phyloP scores from a whole-genome alignment of 2,329 filamentous ascomycete species.

The Penicillium paneum region DNA sequence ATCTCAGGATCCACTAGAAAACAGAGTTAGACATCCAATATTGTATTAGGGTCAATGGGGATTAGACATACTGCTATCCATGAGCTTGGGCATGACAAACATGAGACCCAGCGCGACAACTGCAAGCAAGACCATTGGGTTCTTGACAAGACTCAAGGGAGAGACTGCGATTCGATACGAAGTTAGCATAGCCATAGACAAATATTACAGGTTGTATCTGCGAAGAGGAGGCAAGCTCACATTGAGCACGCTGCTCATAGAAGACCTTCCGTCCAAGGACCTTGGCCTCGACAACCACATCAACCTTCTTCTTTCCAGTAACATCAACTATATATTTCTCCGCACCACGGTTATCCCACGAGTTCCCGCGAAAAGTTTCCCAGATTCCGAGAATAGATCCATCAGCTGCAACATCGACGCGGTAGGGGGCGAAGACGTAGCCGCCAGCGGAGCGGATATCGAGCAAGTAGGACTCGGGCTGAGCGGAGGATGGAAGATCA shows the following conservation, averaged over 20 bases:
- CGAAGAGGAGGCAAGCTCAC: conserved; percentile 52
- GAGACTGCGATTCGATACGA: conserved; percentile 55
- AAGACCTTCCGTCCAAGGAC: conserved; percentile 66
- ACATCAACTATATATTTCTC: conserved; percentile 43
- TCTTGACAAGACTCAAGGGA: conserved; percentile 79
- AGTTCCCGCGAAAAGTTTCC: conserved; percentile 85
- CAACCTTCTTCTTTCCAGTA: conserved; percentile 30
- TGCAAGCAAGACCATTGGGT: conserved; percentile 94
- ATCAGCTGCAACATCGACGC: conserved; percentile 62
- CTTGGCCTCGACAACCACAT: conserved; percentile 59
- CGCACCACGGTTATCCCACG: conserved; percentile 78
- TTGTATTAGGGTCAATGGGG: neutral
- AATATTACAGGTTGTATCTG: conserved; percentile 1
- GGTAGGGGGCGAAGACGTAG: conserved; percentile 71
- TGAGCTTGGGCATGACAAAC: conserved; percentile 88
- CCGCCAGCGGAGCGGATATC: conserved; percentile 70
- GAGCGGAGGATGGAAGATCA: conserved; percentile 54
- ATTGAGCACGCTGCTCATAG: conserved; percentile 71
- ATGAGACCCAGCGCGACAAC: conserved; percentile 78
- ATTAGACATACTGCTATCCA: conserved; percentile 82
- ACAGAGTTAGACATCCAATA: neutral
- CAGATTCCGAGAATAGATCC: conserved; percentile 60
- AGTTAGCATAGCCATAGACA: conserved; percentile 3
- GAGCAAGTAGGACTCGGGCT: conserved; percentile 65
- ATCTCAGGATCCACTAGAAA: conserved; percentile 89